Evolutionary conservation across 2,329 filamentous ascomycete genomes (phyloP).

Genomic region (Penicillium corylophilum): DNA sequence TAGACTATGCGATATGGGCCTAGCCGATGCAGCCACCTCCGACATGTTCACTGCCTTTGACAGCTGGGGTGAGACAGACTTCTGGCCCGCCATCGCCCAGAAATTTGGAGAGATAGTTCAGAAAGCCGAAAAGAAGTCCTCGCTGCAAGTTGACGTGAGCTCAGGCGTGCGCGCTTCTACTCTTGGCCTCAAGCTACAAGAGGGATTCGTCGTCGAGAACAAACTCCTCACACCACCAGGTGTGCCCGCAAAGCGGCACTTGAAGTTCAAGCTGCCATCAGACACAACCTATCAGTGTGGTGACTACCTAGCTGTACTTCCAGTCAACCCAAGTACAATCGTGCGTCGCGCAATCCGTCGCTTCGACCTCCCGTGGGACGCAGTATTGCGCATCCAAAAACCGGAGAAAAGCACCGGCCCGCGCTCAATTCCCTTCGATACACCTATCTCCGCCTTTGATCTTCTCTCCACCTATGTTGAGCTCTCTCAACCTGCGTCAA

Average conservation of each 20-base stretch:
- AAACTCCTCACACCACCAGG: slow-evolving; percentile 52
- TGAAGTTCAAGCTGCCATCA: slow-evolving; percentile 67
- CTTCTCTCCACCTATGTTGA: slow-evolving; percentile 71
- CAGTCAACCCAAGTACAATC: slow-evolving; percentile 63
- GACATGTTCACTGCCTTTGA: slow-evolving; percentile 71
- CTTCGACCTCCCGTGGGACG: slow-evolving; percentile 69
- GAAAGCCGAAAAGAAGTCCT: slow-evolving; percentile 27
- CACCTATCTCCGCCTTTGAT: slow-evolving; percentile 60
- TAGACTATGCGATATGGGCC: slow-evolving; percentile 52
- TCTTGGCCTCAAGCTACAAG: slow-evolving; percentile 63
- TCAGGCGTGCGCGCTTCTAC: slow-evolving; percentile 55
- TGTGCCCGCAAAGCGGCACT: slow-evolving; percentile 60
- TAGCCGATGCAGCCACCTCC: slow-evolving; percentile 60
- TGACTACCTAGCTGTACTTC: slow-evolving; percentile 74
- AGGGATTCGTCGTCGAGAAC: slow-evolving; percentile 59
- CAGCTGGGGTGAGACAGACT: slow-evolving; percentile 61
- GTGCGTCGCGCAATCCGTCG: slow-evolving; percentile 62
- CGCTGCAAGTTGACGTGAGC: slow-evolving; percentile 51
- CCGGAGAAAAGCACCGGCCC: slow-evolving; percentile 44
- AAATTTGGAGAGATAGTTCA: slow-evolving; percentile 30
- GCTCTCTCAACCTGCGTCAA: slow-evolving; percentile 69
- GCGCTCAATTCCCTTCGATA: slow-evolving; percentile 52
- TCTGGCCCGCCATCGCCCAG: slow-evolving; percentile 54
- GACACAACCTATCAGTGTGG: slow-evolving; percentile 67
- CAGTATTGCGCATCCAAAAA: slow-evolving; percentile 61